Evolutionary conservation across 139 green algal genomes (phyloP).

Genomic region (Mychonastes homosphaera): DNA sequence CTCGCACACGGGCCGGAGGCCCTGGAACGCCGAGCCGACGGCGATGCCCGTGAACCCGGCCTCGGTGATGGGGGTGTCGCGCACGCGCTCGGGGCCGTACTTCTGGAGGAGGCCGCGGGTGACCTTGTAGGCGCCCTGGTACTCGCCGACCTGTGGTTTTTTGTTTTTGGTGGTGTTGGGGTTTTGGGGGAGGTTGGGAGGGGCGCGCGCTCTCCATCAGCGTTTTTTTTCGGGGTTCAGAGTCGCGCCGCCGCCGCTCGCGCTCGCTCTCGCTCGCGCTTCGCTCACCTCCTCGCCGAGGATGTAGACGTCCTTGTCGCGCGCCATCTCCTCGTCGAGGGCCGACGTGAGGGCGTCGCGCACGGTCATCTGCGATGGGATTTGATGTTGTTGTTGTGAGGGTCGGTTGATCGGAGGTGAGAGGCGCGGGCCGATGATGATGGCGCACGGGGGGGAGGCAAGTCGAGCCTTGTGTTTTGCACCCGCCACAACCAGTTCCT

Average conservation of each 20-base stretch:
- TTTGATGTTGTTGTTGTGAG: background rate
- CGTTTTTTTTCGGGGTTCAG: too few relatives aligned
- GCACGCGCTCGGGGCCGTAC: slow-evolving; percentile 85
- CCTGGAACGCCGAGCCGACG: slow-evolving; percentile 84
- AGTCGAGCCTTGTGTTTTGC: too few relatives aligned
- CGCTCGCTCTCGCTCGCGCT: background rate
- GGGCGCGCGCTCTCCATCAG: too few relatives aligned
- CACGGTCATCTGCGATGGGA: slow-evolving; percentile 76
- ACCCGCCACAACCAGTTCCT: too few relatives aligned
- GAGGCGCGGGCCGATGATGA: too few relatives aligned
- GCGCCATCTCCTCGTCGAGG: slow-evolving; percentile 92
- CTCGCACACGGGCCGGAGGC: slow-evolving; percentile 86
- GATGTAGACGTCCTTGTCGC: slow-evolving; percentile 90
- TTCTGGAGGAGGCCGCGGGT: slow-evolving; percentile 89
- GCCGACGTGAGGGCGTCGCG: slow-evolving; percentile 94
- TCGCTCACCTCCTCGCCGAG: slow-evolving; percentile 88
- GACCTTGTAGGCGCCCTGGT: slow-evolving; percentile 97
- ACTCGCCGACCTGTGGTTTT: slow-evolving; percentile 91
- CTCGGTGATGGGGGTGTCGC: slow-evolving; percentile 98
- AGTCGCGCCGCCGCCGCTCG: too few relatives aligned
- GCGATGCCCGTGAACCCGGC: slow-evolving; percentile 94
- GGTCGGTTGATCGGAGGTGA: too few relatives aligned
- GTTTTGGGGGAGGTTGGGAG: too few relatives aligned
- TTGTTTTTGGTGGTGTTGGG: too few relatives aligned
- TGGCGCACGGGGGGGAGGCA: too few relatives aligned